A percentile compares a stretch with the other conserved stretches of the same genome.
Evolutionary conservation across 768 basidiomycete species (phyloP).

Genomic region (Kwoniella newhampshirensis): DNA sequence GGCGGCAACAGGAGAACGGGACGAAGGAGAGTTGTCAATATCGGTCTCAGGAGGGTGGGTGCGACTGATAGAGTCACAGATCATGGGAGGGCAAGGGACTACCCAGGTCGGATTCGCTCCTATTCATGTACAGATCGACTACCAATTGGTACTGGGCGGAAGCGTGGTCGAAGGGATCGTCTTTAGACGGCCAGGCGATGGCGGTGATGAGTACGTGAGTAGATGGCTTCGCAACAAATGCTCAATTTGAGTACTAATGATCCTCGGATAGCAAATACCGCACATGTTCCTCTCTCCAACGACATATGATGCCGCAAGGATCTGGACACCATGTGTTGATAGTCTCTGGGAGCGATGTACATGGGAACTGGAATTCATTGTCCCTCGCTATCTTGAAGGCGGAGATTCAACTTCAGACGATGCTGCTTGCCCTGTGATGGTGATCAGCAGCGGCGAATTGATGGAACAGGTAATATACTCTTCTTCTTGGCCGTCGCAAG

Average conservation of each 20-base stretch:
- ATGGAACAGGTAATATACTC: slow-evolving; percentile 78
- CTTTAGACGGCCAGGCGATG: slow-evolving; percentile 40
- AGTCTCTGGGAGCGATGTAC: slow-evolving; percentile 93
- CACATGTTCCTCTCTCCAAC: slow-evolving; percentile 89
- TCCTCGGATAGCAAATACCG: slow-evolving; percentile 70
- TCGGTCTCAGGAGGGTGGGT: slow-evolving; percentile 60
- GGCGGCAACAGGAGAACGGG: slow-evolving; percentile 82
- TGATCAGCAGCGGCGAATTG: slow-evolving; percentile 90
- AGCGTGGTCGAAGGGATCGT: slow-evolving; percentile 53
- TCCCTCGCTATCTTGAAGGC: slow-evolving; percentile 59
- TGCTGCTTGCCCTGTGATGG: slow-evolving; percentile 68
- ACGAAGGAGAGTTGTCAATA: slow-evolving; percentile 93
- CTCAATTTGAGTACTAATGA: background rate
- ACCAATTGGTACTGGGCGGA: slow-evolving; percentile 51
- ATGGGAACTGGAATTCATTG: slow-evolving; percentile 97
- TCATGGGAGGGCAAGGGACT: slow-evolving; percentile 69
- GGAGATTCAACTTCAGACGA: slow-evolving; percentile 58
- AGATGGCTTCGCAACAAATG: background rate
- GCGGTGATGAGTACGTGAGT: slow-evolving; percentile 35
- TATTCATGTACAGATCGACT: slow-evolving; percentile 47
- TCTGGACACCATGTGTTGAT: slow-evolving; percentile 98
- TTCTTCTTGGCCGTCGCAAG: background rate
- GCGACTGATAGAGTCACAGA: slow-evolving; percentile 31
- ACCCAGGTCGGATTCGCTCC: slow-evolving; percentile 58
- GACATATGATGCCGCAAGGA: slow-evolving; percentile 85